A percentile compares a stretch with the other conserved stretches of the same genome.
These are phyloP conservation scores for Apiotrichum domesticum DNA, from an alignment of 1,284 basidiomycete genomes.

Conservation along the genomic window DNA sequence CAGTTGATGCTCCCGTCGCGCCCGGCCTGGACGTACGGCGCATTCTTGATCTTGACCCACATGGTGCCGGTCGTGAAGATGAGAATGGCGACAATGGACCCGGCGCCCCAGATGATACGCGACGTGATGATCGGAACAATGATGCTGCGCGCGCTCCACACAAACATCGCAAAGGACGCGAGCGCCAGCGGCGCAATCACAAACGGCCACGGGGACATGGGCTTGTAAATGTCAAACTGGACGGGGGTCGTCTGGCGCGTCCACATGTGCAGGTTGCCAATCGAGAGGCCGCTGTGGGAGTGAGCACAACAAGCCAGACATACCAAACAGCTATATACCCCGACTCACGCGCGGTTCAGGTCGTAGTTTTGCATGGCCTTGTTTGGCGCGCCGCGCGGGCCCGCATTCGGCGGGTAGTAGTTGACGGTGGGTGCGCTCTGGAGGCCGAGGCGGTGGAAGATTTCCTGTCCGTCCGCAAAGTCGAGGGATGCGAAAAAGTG, in stretches of 20 bases:
- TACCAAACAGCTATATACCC: not conserved
- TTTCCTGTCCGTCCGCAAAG: constrained; percentile 64
- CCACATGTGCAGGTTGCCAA: constrained; percentile 67
- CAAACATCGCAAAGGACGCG: constrained; percentile 9
- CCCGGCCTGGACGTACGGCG: constrained; percentile 60
- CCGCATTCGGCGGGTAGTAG: constrained; percentile 66
- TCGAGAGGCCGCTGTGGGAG: constrained; percentile 65
- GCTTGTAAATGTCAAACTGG: constrained; percentile 40
- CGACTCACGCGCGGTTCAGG: constrained; percentile 57
- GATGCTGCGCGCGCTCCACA: constrained; percentile 47
- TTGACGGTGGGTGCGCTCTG: constrained; percentile 73
- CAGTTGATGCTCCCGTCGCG: constrained; percentile 57
- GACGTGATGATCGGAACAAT: constrained; percentile 64
- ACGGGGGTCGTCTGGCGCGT: constrained; percentile 59
- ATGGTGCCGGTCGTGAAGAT: constrained; percentile 89
- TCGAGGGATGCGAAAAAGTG: constrained; percentile 92
- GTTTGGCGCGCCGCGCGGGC: constrained; percentile 54
- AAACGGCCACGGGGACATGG: constrained; percentile 48
- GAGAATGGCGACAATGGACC: constrained; percentile 61
- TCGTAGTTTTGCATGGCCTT: constrained; percentile 64
- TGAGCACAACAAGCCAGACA: not conserved
- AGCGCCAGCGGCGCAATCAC: constrained; percentile 59
- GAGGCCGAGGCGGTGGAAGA: constrained; percentile 70
- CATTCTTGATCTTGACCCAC: constrained; percentile 88
- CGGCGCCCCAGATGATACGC: constrained; percentile 59